Evolutionary conservation across 2,329 filamentous ascomycete genomes (phyloP).

Genomic region (Colletotrichum tofieldiae): DNA sequence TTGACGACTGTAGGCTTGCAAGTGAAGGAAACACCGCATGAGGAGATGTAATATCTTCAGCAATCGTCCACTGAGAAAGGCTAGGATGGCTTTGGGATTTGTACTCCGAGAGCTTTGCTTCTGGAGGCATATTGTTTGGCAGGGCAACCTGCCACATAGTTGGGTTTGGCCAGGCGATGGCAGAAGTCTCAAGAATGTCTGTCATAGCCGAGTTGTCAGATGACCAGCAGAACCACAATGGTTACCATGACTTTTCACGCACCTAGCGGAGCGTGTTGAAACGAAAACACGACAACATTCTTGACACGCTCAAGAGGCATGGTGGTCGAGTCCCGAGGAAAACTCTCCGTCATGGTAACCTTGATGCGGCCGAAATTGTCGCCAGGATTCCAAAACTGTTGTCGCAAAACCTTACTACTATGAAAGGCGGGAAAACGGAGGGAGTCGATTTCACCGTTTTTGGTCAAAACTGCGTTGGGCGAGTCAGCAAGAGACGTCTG

Average conservation of each 20-base stretch:
- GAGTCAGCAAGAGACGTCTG: neutral
- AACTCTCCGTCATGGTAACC: slow-evolving; percentile 81
- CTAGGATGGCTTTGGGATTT: neutral
- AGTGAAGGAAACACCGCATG: neutral
- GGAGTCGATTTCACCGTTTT: slow-evolving; percentile 71
- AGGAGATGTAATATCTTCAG: neutral
- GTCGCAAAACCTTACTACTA: slow-evolving; percentile 73
- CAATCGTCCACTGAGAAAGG: neutral
- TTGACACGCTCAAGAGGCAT: slow-evolving; percentile 77
- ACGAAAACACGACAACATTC: slow-evolving; percentile 84
- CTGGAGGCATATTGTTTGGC: slow-evolving; percentile 56
- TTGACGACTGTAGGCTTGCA: neutral
- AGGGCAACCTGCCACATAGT: slow-evolving; percentile 75
- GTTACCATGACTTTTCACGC: slow-evolving; percentile 48
- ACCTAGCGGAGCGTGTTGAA: slow-evolving; percentile 88
- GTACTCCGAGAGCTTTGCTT: slow-evolving; percentile 38
- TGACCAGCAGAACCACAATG: neutral
- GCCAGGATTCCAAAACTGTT: slow-evolving; percentile 79
- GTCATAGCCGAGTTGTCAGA: slow-evolving; percentile 34
- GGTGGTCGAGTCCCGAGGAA: slow-evolving; percentile 67
- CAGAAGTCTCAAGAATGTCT: slow-evolving; percentile 80
- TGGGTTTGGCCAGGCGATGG: slow-evolving; percentile 86
- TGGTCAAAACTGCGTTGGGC: slow-evolving; percentile 62
- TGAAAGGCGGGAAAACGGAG: slow-evolving; percentile 83
- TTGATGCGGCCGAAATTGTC: slow-evolving; percentile 84